Evolutionary conservation across 352 stramenopile species (phyloP).

Genomic region (Blastocystis sp.): DNA sequence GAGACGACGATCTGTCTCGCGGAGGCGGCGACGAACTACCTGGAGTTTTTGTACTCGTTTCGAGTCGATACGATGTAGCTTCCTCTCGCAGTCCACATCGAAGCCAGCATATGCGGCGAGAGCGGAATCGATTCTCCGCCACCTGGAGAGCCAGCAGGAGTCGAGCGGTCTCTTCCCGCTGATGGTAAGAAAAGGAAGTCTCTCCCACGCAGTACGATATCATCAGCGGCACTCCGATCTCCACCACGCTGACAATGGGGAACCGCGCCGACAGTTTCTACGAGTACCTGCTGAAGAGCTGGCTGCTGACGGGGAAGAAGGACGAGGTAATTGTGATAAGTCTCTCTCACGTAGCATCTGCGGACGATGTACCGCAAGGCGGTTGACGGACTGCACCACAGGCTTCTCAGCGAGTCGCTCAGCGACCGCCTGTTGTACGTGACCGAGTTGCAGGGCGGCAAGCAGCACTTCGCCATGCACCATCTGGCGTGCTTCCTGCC

Average conservation of each 20-base stretch:
- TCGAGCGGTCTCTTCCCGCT: neutral
- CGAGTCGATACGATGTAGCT: conserved; percentile 54
- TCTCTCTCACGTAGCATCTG: neutral
- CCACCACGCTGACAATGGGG: conserved; percentile 66
- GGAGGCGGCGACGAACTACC: neutral
- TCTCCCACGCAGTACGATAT: conserved; percentile 60
- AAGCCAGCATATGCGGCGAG: conserved; percentile 68
- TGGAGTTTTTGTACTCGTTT: neutral
- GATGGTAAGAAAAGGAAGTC: neutral
- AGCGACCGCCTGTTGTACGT: conserved; percentile 23
- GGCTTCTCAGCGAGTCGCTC: conserved; percentile 61
- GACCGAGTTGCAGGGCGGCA: neutral
- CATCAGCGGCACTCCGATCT: conserved; percentile 58
- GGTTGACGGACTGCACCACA: conserved; percentile 66
- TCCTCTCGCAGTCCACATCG: conserved; percentile 70
- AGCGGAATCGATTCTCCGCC: conserved; percentile 69
- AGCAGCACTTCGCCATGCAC: conserved; percentile 63
- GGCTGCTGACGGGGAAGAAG: conserved; percentile 79
- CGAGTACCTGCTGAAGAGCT: conserved; percentile 93
- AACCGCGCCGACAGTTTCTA: conserved; percentile 81
- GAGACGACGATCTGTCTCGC: conserved; percentile 61
- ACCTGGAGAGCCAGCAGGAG: conserved; percentile 65
- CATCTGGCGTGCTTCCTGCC: conserved; percentile 72
- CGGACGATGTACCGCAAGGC: conserved; percentile 68
- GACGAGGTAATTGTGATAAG: conserved; percentile 60